Base-by-base conservation (phyloP, 768 basidiomycete genomes). In the Agaricus blazei region DNA sequence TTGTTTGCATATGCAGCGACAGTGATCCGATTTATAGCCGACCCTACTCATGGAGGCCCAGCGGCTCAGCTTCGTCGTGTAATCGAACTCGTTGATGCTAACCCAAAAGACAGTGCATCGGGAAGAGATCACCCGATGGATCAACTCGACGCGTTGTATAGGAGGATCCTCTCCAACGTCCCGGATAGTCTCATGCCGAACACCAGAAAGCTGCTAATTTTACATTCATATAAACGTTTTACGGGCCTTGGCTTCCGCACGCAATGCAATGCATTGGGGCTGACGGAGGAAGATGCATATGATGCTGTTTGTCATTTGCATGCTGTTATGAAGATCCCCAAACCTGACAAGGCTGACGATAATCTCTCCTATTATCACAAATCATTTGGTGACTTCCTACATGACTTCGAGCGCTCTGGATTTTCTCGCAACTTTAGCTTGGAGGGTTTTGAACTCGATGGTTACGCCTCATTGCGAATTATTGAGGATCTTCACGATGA, bases 1-100 rank as follows among this genome's bases (percentile, higher is more conserved):
- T 60, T 61, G 42, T 68, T 67, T 41, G 62, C 68, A 34, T 67
- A 67, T 29, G 62, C 59, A 2, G 57, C 64, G 1, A 65, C 63
- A 5, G 60, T 60, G 26, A 36, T 66, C 9, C 59, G 61, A 23
- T 68, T 60, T 50, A 56, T 67, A 28, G 63, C 53, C 14, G 59
- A 59, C 26, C 48, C 48, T 19, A 7, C 2, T 1, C 24, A 38
- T 34, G n/a, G 48, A 4, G 36, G 54, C 9, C 54, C 58, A 1
- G 36, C 38, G 1, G 14, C 14, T 23, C 43, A 59, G 48, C 8
- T 43, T 38, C 19, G 54, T 38, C 8, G 19, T 19, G 19, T 49
- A 11, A 14, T 49, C 19, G 34, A 26, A 4, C 34, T 37, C 23
- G 24, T 49, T 29, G 23, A 38, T n/a, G 7, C n/a, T 2, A 7